phyloP scores from a whole-genome alignment of 768 basidiomycete genomes.

The Leccinum olivaceopallidum region DNA sequence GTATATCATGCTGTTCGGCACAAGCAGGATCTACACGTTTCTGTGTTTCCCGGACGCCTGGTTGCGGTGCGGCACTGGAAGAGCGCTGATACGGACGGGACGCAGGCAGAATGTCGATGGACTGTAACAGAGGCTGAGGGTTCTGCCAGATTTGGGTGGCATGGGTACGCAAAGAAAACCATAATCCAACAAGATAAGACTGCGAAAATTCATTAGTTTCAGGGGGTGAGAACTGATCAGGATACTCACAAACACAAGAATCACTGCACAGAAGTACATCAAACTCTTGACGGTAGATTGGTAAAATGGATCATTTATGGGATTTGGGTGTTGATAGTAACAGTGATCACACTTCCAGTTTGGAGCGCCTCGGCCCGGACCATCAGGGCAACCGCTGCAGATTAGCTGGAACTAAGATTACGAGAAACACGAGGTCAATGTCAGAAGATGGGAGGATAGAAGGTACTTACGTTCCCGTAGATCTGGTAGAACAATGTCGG shows the following conservation, averaged over 20 bases:
- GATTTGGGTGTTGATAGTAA: conserved; percentile 93
- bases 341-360: conserved; percentile 88
- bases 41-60: conserved; percentile 27
- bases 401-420: conserved; percentile 75
- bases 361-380: conserved; percentile 26
- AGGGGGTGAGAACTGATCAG: not conserved
- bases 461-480: conserved; percentile 83
- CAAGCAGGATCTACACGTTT: conserved; percentile 47
- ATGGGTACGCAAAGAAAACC: conserved; percentile 98
- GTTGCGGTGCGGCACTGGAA: conserved; percentile 10
- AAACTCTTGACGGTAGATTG: conserved; percentile 92
- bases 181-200: conserved; percentile 96
- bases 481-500: conserved; percentile 98
- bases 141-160: conserved; percentile 99
- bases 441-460: conserved; percentile 1
- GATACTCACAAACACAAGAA: conserved; percentile 81
- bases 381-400: conserved; percentile 75
- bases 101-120: conserved; percentile 54
- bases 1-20: conserved; percentile 30
- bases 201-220: conserved; percentile 32
- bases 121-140: conserved; percentile 78
- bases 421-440: conserved; percentile 16
- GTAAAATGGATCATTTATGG: conserved; percentile 93
- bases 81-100: conserved; percentile 66
- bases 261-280: conserved; percentile 93